These are phyloP conservation scores for Aspergillus niger DNA, from an alignment of 2,329 filamentous ascomycete species.

Conservation along the genomic window DNA sequence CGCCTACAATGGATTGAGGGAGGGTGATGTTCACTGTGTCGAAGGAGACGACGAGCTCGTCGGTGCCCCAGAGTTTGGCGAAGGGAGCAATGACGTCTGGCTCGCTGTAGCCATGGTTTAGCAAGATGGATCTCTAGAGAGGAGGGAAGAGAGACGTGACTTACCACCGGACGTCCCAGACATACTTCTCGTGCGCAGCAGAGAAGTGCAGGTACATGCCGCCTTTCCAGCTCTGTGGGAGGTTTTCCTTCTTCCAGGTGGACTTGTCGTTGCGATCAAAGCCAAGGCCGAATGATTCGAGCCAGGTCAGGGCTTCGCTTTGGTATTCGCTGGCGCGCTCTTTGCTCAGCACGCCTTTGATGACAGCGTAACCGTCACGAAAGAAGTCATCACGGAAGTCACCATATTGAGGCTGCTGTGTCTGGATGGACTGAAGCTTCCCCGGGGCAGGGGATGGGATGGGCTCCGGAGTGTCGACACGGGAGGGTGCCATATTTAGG, in stretches of 20 bases:
- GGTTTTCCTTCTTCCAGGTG: constrained; percentile 8
- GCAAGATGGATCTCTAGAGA: not conserved
- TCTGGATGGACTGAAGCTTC: constrained; percentile 1
- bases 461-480: not conserved
- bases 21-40: constrained; percentile 7
- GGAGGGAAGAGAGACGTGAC: too few species aligned
- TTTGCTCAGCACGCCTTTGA: constrained; percentile 3
- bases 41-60: constrained; percentile 2
- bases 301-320: constrained; percentile 5
- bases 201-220: constrained; percentile 8
- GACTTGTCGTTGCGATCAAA: constrained; percentile 6
- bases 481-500: not conserved
- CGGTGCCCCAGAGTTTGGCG: constrained; percentile 5
- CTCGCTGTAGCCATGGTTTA: not conserved
- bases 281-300: constrained; percentile 2
- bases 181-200: constrained; percentile 4
- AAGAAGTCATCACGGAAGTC: constrained; percentile 7
- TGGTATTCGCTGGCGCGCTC: constrained; percentile 4
- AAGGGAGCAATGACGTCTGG: constrained; percentile 1
- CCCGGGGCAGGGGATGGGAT: not conserved
- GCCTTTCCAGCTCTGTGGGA: constrained; percentile 7
- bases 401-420: not conserved
- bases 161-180: constrained; percentile 6
- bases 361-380: not conserved
- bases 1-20: constrained; percentile 4